phyloP scores from a whole-genome alignment of 2,329 filamentous ascomycete genomes.

The Seiridium cupressi region DNA sequence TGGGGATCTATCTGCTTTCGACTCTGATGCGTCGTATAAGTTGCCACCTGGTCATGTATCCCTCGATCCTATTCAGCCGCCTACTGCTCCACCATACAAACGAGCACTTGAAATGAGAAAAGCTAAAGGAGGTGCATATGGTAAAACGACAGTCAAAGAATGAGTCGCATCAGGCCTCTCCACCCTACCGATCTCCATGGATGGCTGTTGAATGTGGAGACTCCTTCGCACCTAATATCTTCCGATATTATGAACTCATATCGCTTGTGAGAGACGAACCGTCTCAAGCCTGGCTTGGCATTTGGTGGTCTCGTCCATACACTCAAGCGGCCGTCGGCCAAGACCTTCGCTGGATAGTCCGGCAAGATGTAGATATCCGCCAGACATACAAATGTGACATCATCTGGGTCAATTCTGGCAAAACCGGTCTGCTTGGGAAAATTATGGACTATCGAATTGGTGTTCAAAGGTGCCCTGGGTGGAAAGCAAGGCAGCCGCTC shows the following conservation, averaged over 20 bases:
- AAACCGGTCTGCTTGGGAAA: constrained; percentile 45
- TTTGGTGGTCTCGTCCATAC: constrained; percentile 44
- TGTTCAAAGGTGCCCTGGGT: too few relatives aligned
- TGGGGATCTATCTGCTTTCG: constrained; percentile 90
- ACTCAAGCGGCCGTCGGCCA: constrained; percentile 52
- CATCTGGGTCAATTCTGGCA: constrained; percentile 66
- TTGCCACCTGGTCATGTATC: constrained; percentile 83
- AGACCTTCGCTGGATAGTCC: constrained; percentile 49
- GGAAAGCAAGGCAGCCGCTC: not conserved
- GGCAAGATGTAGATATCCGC: constrained; percentile 55
- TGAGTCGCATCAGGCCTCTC: constrained; percentile 12
- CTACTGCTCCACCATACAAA: constrained; percentile 94
- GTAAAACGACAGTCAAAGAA: constrained; percentile 56
- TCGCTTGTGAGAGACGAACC: constrained; percentile 50
- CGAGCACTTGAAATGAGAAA: constrained; percentile 82
- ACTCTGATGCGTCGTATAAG: constrained; percentile 92
- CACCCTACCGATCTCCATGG: not conserved
- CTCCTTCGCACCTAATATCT: constrained; percentile 42
- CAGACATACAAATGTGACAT: constrained; percentile 65
- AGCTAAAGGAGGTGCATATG: constrained; percentile 72
- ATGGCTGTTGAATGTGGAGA: constrained; percentile 16
- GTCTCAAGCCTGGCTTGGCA: constrained; percentile 52
- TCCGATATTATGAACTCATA: constrained; percentile 42
- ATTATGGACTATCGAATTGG: constrained; percentile 14
- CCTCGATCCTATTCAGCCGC: constrained; percentile 89